Conservation (phyloP, 352 stramenopile genomes). For the Thalassiosira mediterranea region DNA sequence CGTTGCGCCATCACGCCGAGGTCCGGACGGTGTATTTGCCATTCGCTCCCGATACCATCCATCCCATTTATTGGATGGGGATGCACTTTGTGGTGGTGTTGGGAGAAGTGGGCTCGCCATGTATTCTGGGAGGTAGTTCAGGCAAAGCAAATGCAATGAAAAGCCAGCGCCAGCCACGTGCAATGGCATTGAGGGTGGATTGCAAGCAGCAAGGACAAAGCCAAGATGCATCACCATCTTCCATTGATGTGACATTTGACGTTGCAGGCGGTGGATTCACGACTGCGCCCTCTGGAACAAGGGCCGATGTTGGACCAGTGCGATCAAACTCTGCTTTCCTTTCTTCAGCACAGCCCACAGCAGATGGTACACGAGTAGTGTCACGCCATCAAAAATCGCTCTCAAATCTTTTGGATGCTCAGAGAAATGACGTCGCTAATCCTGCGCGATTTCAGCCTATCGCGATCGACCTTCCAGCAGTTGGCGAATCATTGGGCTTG, state of each 20-base stretch:
- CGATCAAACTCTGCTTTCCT: background rate
- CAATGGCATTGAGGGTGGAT: constrained; percentile 36
- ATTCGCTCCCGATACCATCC: constrained; percentile 63
- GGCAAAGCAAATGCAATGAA: too few relatives aligned
- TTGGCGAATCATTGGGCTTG: constrained; percentile 36
- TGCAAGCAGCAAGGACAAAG: background rate
- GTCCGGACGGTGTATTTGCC: constrained; percentile 71
- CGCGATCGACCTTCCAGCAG: constrained; percentile 32
- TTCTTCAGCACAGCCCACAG: too few relatives aligned
- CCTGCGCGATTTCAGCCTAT: constrained; percentile 48
- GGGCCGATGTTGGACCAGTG: background rate
- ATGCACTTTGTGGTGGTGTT: constrained; percentile 66
- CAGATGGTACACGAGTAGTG: too few relatives aligned
- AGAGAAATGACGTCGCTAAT: background rate
- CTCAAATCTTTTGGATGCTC: too few relatives aligned
- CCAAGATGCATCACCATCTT: too few relatives aligned
- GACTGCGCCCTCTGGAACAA: too few relatives aligned
- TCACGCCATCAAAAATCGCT: too few relatives aligned
- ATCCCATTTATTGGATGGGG: constrained; percentile 55
- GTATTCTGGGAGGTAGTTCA: too few relatives aligned
- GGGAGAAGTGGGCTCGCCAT: constrained; percentile 41
- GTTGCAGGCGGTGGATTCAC: too few relatives aligned
- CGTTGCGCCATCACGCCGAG: constrained; percentile 62
- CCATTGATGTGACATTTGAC: too few relatives aligned
- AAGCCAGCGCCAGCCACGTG: constrained; percentile 17